Conservation (phyloP, 768 basidiomycete species). For the Mycena venus region DNA sequence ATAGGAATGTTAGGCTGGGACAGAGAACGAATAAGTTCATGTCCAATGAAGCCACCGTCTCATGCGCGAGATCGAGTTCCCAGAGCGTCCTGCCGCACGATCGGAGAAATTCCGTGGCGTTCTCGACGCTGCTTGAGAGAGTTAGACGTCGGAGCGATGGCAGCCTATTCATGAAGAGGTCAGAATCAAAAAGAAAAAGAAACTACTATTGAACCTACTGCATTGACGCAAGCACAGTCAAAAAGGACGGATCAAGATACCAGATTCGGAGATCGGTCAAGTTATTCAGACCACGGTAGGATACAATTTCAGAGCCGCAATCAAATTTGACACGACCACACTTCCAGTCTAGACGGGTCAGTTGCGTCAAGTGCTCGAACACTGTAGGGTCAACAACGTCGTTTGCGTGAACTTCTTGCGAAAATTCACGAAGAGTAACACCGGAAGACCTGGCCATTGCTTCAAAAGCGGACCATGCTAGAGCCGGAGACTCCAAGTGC, state of each 20-base stretch:
- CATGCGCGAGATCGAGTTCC: not conserved
- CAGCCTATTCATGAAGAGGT: not conserved
- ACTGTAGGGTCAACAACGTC: not conserved
- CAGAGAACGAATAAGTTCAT: not conserved
- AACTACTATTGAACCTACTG: no score
- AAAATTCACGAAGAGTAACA: not conserved
- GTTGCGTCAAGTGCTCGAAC: not conserved
- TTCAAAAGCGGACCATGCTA: not conserved
- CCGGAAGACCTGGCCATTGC: not conserved
- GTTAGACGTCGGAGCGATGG: not conserved
- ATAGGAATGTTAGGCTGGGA: not conserved
- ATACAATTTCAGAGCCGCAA: not conserved
- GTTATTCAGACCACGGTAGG: not conserved
- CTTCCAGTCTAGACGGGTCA: not conserved
- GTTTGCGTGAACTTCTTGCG: no score
- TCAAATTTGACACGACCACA: not conserved
- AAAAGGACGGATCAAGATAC: not conserved
- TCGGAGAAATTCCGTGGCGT: not conserved
- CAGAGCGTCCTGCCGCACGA: not conserved
- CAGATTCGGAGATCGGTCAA: not conserved
- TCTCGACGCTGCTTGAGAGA: no score
- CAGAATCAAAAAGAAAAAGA: no score
- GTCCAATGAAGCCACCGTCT: not conserved
- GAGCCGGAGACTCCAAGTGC: not conserved
- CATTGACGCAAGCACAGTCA: not conserved